These are phyloP conservation scores for Lichtheimia ornata DNA, from an alignment of 371 early-diverging fungal genomes.

Conservation along the genomic window DNA sequence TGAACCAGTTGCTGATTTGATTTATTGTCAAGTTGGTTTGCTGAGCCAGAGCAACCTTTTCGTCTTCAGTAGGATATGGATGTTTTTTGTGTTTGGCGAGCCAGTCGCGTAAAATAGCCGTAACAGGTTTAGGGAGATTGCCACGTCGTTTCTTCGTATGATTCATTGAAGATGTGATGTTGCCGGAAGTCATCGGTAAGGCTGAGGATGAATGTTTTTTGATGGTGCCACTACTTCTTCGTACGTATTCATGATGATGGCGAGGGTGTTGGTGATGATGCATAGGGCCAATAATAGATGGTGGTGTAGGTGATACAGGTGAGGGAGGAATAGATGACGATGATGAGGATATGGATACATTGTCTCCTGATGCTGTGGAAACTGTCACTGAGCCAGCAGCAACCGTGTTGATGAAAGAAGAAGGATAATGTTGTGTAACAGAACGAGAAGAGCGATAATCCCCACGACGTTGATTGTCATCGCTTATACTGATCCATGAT, in stretches of 20 bases:
- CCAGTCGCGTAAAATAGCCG: conserved; percentile 69
- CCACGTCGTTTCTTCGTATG: conserved; percentile 46
- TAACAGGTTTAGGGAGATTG: conserved; percentile 61
- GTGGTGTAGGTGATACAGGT: background rate
- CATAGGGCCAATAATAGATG: background rate
- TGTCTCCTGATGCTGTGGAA: background rate
- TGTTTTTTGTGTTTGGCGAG: conserved; percentile 70
- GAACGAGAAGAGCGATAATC: too few relatives aligned
- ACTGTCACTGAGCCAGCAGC: background rate
- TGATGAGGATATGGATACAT: background rate
- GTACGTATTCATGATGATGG: background rate
- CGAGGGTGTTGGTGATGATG: background rate
- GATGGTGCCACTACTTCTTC: background rate
- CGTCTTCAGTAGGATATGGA: conserved; percentile 80
- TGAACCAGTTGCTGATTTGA: conserved; percentile 89
- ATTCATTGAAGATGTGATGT: background rate
- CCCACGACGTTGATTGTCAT: background rate
- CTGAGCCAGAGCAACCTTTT: conserved; percentile 64
- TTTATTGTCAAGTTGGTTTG: conserved; percentile 67
- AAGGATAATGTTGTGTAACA: background rate
- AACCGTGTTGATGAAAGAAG: background rate
- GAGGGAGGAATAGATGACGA: background rate
- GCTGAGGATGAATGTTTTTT: too few relatives aligned
- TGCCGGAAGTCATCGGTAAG: background rate
- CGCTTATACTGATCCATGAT: background rate